Percentiles rank a stretch among this genome's conserved stretches.
Evolutionary conservation across 495 filamentous ascomycete genomes (phyloP).

Genomic region (Poronia punctata): DNA sequence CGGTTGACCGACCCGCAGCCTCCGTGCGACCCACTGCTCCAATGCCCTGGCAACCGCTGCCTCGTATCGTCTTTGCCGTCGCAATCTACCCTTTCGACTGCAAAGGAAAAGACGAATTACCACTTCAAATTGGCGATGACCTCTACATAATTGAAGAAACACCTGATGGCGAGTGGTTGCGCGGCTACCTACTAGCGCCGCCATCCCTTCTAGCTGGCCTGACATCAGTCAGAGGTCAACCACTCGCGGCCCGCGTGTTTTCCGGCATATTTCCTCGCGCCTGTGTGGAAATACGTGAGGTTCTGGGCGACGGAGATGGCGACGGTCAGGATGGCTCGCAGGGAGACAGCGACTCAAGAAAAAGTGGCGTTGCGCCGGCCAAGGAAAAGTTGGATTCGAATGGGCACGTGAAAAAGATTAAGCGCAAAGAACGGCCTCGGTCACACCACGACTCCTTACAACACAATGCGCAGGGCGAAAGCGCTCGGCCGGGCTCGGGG

Average conservation of each 20-base stretch:
- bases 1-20: slow-evolving; percentile 27
- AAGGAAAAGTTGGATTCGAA: slow-evolving; percentile 24
- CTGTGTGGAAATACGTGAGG: slow-evolving; percentile 77
- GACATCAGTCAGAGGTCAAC: slow-evolving; percentile 86
- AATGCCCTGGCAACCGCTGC: slow-evolving; percentile 96
- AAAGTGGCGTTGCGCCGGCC: slow-evolving; percentile 33
- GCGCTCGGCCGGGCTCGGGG: slow-evolving; percentile 2
- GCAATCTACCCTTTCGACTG: slow-evolving; percentile 89
- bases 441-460: background rate
- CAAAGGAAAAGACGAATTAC: slow-evolving; percentile 82
- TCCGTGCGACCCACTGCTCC: slow-evolving; percentile 24
- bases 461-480: background rate
- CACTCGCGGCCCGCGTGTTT: slow-evolving; percentile 90
- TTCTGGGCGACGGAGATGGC: slow-evolving; percentile 59
- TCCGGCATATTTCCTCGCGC: slow-evolving; percentile 91
- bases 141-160: slow-evolving; percentile 98
- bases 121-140: slow-evolving; percentile 94
- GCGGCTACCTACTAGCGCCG: slow-evolving; percentile 90
- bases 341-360: slow-evolving; percentile 38
- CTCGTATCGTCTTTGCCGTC: slow-evolving; percentile 95
- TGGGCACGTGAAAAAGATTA: slow-evolving; percentile 2
- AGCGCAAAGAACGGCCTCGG: background rate
- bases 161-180: slow-evolving; percentile 76
- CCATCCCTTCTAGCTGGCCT: slow-evolving; percentile 88
- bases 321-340: slow-evolving; percentile 30